phyloP scores from a whole-genome alignment of 1,284 basidiomycete genomes.

The Moniliophthora roreri region DNA sequence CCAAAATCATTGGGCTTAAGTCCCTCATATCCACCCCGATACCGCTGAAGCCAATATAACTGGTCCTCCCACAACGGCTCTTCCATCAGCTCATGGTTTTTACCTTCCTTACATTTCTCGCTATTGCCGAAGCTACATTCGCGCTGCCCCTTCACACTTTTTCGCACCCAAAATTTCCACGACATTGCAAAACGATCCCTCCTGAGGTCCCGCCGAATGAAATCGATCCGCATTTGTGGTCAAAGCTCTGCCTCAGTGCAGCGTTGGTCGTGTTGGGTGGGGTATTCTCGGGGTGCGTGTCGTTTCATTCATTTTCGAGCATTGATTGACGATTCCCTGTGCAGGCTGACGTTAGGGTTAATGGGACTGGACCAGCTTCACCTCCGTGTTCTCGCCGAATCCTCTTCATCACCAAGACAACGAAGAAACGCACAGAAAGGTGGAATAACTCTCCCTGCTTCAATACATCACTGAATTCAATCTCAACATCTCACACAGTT shows the following conservation, averaged over 20 bases:
- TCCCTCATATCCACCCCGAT: no score
- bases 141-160: neutral
- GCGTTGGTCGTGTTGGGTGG: conserved; percentile 76
- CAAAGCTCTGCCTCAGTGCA: conserved; percentile 64
- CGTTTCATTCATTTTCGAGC: neutral
- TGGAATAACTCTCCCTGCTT: conserved; percentile 23
- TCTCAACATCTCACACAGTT: conserved; percentile 1
- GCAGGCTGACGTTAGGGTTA: conserved; percentile 80
- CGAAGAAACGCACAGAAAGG: conserved; percentile 70
- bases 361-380: conserved; percentile 98
- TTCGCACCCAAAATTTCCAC: neutral
- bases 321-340: neutral
- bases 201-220: no score
- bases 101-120: no score
- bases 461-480: neutral
- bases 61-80: no score
- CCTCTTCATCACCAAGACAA: conserved; percentile 74
- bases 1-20: no score
- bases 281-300: conserved; percentile 77
- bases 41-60: no score
- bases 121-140: no score
- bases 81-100: no score
- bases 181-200: neutral
- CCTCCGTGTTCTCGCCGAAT: conserved; percentile 80
- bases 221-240: conserved; percentile 51